These are phyloP conservation scores for Scheffersomyces lignicola DNA, from an alignment of 1,139 yeast species.

Conservation along the genomic window DNA sequence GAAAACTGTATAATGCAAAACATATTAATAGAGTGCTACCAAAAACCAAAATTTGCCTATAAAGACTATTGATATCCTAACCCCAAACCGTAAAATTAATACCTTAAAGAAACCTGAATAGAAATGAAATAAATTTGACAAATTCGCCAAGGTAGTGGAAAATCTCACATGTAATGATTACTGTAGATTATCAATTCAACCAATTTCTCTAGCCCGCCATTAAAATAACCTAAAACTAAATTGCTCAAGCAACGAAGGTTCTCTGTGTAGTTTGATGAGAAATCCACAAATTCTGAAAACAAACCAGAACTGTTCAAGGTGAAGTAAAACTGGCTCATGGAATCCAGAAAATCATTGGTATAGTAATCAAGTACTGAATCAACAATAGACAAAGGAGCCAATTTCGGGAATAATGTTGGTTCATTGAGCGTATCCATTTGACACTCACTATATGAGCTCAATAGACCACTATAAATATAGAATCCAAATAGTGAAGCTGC, in stretches of 20 bases:
- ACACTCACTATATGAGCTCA: background rate
- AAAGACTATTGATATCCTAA: too few species aligned
- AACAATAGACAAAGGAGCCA: background rate
- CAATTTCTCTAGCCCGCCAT: constrained; percentile 29
- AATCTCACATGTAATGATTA: constrained; percentile 2
- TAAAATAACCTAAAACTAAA: constrained; percentile 21
- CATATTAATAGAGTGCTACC: too few species aligned
- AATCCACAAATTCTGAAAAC: constrained; percentile 8
- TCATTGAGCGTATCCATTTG: background rate
- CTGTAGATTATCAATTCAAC: constrained; percentile 9
- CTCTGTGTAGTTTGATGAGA: constrained; percentile 10
- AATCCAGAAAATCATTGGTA: constrained; percentile 6
- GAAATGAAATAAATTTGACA: too few species aligned
- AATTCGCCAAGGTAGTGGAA: too few species aligned
- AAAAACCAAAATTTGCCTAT: too few species aligned
- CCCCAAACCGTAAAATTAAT: too few species aligned
- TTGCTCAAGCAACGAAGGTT: constrained; percentile 18
- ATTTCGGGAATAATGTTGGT: background rate
- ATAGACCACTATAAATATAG: constrained; percentile 10
- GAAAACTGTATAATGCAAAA: too few species aligned
- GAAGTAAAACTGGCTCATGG: constrained; percentile 4
- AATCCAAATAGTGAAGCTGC: constrained; percentile 18
- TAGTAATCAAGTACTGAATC: background rate
- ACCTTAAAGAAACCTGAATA: too few species aligned
- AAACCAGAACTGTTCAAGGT: constrained; percentile 5